Conservation (phyloP, 192 early-diverging fungal genomes). For the Rhizophagus sp. region DNA sequence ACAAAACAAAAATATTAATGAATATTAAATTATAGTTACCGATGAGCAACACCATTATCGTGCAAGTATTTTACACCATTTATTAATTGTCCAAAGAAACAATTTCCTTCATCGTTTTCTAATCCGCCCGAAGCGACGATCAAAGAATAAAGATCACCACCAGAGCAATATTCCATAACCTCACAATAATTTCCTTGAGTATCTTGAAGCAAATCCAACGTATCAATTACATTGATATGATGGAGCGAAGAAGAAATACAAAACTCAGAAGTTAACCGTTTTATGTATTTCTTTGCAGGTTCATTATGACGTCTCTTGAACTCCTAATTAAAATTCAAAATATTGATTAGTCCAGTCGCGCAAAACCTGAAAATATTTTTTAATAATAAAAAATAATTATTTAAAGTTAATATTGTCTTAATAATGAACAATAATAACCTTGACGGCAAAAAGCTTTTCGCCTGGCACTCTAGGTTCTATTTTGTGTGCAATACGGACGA, state of each 20-base stretch:
- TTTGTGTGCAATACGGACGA: conserved; percentile 46
- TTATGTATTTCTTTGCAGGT: conserved; percentile 52
- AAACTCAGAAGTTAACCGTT: conserved; percentile 69
- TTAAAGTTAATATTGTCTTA: neutral
- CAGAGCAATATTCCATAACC: conserved; percentile 86
- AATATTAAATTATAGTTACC: conserved; percentile 36
- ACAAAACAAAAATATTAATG: neutral
- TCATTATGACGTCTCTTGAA: conserved; percentile 73
- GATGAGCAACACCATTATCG: conserved; percentile 75
- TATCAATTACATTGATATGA: conserved; percentile 78
- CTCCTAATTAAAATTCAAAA: conserved; percentile 56
- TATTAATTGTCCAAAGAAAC: conserved; percentile 79
- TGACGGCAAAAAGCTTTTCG: conserved; percentile 48
- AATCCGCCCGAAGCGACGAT: conserved; percentile 66
- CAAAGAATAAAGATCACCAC: conserved; percentile 75
- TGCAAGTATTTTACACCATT: conserved; percentile 79
- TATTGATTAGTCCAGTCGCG: neutral
- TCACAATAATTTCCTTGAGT: conserved; percentile 64
- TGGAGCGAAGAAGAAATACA: conserved; percentile 79
- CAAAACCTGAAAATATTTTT: neutral
- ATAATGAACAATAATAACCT: conserved; percentile 34
- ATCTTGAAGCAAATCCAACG: conserved; percentile 71
- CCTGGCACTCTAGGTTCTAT: conserved; percentile 32
- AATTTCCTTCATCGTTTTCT: conserved; percentile 48
- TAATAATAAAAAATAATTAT: too few species aligned